A percentile compares a stretch with the other conserved stretches of the same genome.
phyloP scores from a whole-genome alignment of 805 yeast species.

The Ogataea siamensis region DNA sequence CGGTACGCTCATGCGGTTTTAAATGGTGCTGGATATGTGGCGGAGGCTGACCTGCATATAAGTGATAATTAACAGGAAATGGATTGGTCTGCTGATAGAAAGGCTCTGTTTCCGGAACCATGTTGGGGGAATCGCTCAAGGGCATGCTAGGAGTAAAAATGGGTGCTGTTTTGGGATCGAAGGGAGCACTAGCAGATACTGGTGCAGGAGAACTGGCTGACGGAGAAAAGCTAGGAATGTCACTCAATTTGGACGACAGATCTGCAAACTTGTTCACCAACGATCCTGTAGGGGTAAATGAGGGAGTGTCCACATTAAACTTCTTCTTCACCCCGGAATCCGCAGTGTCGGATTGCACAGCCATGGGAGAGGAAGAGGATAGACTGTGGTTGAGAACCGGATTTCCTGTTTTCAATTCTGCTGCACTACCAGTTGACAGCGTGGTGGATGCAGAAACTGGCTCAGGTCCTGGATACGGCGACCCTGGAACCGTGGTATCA shows the following conservation, averaged over 20 bases:
- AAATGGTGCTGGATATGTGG: conserved; percentile 62
- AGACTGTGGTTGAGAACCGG: conserved; percentile 2
- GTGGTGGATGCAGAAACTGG: conserved; percentile 14
- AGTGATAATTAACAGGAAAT: conserved; percentile 72
- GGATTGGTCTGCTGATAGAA: conserved; percentile 35
- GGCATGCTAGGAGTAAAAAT: conserved; percentile 28
- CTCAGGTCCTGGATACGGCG: conserved; percentile 6
- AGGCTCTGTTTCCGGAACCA: conserved; percentile 23
- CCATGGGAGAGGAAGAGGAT: conserved; percentile 6
- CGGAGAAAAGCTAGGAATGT: conserved; percentile 50
- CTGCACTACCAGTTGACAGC: conserved; percentile 9
- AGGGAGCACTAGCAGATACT: conserved; percentile 15
- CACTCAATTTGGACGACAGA: conserved; percentile 49
- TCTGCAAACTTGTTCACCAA: conserved; percentile 39
- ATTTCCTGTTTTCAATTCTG: conserved; percentile 10
- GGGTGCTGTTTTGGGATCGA: conserved; percentile 34
- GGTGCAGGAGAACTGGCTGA: conserved; percentile 21
- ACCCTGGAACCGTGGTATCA: conserved; percentile 6
- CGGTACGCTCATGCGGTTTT: conserved; percentile 68
- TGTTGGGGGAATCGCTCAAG: conserved; percentile 8
- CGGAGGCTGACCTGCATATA: conserved; percentile 88
- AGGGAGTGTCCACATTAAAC: conserved; percentile 54
- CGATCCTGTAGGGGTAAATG: conserved; percentile 46
- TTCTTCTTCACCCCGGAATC: conserved; percentile 35
- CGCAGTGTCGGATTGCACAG: conserved; percentile 12